Conservation (phyloP, 2,329 filamentous ascomycete genomes). For the Nigrospora osmanthi region DNA sequence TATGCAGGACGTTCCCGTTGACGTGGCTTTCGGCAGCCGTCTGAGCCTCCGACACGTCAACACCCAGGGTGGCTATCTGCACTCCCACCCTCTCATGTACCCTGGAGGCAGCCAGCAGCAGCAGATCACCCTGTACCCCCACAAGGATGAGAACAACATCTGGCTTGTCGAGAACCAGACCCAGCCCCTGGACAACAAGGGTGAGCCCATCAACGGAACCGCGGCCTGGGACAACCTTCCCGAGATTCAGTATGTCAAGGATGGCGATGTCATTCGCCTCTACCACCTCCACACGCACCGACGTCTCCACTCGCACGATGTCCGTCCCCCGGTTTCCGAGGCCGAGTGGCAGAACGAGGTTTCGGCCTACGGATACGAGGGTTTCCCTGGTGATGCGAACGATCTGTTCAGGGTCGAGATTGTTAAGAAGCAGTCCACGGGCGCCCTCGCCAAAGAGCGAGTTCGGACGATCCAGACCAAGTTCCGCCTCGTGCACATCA, state of each 20-base stretch:
- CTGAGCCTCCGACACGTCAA: conserved; percentile 88
- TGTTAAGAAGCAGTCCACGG: conserved; percentile 78
- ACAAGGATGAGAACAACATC: conserved; percentile 98
- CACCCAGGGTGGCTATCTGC: conserved; percentile 94
- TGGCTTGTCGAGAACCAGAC: conserved; percentile 91
- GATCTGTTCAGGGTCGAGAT: conserved; percentile 95
- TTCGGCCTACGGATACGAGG: conserved; percentile 94
- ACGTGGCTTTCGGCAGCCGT: conserved; percentile 83
- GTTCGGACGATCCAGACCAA: conserved; percentile 93
- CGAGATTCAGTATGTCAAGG: conserved; percentile 61
- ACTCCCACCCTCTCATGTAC: conserved; percentile 97
- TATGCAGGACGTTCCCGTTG: conserved; percentile 91
- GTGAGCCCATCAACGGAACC: conserved; percentile 71
- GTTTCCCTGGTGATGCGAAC: conserved; percentile 94
- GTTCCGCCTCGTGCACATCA: conserved; percentile 89
- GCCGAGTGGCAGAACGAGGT: conserved; percentile 94
- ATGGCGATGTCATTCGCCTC: conserved; percentile 74
- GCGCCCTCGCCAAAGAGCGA: conserved; percentile 70
- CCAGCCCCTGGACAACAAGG: conserved; percentile 71
- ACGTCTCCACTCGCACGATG: conserved; percentile 91
- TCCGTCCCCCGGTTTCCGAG: conserved; percentile 78
- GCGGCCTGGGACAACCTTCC: conserved; percentile 72
- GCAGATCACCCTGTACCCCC: conserved; percentile 94
- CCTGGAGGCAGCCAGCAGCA: conserved; percentile 96
- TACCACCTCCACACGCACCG: conserved; percentile 80